phyloP scores from a whole-genome alignment of 164 flowering plant genomes.

The Cinnamomum micranthum region DNA sequence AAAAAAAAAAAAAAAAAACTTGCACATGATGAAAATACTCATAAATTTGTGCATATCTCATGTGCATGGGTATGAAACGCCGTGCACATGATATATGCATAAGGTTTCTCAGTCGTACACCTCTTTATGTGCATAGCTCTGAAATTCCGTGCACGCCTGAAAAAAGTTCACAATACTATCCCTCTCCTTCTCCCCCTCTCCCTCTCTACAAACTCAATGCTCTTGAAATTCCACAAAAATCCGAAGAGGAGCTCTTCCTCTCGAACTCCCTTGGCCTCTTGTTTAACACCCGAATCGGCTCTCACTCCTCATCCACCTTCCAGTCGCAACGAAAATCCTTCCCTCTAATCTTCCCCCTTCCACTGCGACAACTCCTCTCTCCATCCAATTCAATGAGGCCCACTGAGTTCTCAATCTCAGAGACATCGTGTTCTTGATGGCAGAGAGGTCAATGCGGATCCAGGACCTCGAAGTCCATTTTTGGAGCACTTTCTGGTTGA shows the following conservation, averaged over 20 bases:
- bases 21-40: too few relatives aligned
- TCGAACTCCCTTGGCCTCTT: constrained; percentile 71
- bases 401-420: constrained; percentile 43
- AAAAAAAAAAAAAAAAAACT: too few relatives aligned
- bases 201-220: constrained; percentile 69
- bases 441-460: constrained; percentile 53
- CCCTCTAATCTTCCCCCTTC: constrained; percentile 11
- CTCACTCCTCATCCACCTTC: constrained; percentile 45
- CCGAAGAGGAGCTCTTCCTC: constrained; percentile 43
- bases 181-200: too few relatives aligned
- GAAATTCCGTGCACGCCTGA: too few relatives aligned
- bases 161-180: too few relatives aligned
- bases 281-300: constrained; percentile 59
- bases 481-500: constrained; percentile 57
- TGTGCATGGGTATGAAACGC: too few relatives aligned
- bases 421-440: constrained; percentile 51
- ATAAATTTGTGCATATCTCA: too few relatives aligned
- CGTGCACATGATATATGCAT: too few relatives aligned
- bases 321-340: constrained; percentile 29
- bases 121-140: too few relatives aligned
- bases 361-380: constrained; percentile 8
- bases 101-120: too few relatives aligned
- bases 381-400: constrained; percentile 28
- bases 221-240: constrained; percentile 59
- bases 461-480: constrained; percentile 54